These are phyloP conservation scores for Capronia epimyces DNA, from an alignment of 2,329 filamentous ascomycete species.

Conservation along the genomic window DNA sequence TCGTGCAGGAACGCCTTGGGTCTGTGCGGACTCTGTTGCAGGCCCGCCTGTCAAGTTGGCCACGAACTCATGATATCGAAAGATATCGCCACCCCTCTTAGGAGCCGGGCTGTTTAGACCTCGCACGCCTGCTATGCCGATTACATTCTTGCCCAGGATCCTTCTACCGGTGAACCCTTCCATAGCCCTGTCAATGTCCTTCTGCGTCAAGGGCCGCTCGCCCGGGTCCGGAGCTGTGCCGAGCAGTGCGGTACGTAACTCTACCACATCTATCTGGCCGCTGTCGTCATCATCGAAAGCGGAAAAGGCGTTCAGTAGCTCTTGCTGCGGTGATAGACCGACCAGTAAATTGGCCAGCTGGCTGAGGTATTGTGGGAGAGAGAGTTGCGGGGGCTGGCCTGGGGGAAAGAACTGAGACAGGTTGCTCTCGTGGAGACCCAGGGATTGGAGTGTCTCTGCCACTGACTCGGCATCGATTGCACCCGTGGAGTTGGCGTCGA, in stretches of 20 bases:
- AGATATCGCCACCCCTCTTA: conserved; percentile 74
- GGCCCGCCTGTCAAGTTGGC: conserved; percentile 56
- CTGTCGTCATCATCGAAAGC: conserved; percentile 96
- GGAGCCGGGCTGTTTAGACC: conserved; percentile 33
- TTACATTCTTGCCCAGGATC: conserved; percentile 62
- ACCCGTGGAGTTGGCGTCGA: conserved; percentile 85
- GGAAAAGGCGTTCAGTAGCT: conserved; percentile 83
- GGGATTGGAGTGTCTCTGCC: conserved; percentile 64
- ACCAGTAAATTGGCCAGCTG: conserved; percentile 69
- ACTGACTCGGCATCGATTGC: conserved; percentile 77
- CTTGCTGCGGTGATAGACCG: conserved; percentile 67
- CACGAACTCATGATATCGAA: conserved; percentile 91
- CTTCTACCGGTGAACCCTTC: conserved; percentile 77
- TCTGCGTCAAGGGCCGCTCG: conserved; percentile 56
- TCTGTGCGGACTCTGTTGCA: conserved; percentile 11
- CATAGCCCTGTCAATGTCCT: conserved; percentile 82
- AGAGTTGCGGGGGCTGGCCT: conserved; percentile 64
- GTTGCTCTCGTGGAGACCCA: conserved; percentile 70
- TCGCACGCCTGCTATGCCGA: conserved; percentile 26
- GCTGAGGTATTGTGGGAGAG: conserved; percentile 79
- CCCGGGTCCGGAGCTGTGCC: conserved; percentile 75
- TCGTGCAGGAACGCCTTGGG: conserved; percentile 10
- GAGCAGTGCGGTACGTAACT: conserved; percentile 76
- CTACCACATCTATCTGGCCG: conserved; percentile 78
- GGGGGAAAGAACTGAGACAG: conserved; percentile 79